Percentiles rank a stretch among this genome's conserved stretches.
phyloP scores from a whole-genome alignment of 208 protist species.

The Tritrichomonas musculus region DNA sequence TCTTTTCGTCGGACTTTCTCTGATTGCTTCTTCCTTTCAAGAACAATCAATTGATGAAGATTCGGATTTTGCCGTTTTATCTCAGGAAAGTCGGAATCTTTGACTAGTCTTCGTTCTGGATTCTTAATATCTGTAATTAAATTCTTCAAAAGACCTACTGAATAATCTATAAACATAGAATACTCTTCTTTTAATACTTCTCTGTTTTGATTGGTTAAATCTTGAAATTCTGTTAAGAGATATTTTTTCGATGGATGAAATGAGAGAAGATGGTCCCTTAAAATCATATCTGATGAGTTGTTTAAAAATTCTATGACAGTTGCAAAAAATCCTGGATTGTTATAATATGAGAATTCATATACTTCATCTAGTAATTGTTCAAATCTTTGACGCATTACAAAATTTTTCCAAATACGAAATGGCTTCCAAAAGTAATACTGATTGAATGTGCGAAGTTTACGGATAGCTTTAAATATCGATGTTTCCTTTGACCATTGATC shows the following conservation, averaged over 20 bases:
- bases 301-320: not conserved
- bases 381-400: not conserved
- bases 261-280: not conserved
- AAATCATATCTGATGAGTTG: not conserved
- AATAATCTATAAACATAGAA: not conserved
- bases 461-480: not conserved
- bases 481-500: not conserved
- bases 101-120: not conserved
- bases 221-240: not conserved
- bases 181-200: not conserved
- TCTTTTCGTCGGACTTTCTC: not conserved
- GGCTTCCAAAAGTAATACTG: not conserved
- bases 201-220: not conserved
- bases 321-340: not conserved
- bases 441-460: not conserved
- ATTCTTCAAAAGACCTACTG: not conserved
- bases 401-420: conserved; percentile 21
- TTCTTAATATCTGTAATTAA: not conserved
- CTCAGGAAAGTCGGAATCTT: not conserved
- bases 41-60: not conserved
- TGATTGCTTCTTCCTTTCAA: not conserved
- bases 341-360: too few species aligned
- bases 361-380: not conserved
- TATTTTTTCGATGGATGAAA: conserved; percentile 11
- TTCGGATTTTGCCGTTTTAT: not conserved